Conservation (phyloP, 371 early-diverging fungal species). For the Cladochytrium tenue region DNA sequence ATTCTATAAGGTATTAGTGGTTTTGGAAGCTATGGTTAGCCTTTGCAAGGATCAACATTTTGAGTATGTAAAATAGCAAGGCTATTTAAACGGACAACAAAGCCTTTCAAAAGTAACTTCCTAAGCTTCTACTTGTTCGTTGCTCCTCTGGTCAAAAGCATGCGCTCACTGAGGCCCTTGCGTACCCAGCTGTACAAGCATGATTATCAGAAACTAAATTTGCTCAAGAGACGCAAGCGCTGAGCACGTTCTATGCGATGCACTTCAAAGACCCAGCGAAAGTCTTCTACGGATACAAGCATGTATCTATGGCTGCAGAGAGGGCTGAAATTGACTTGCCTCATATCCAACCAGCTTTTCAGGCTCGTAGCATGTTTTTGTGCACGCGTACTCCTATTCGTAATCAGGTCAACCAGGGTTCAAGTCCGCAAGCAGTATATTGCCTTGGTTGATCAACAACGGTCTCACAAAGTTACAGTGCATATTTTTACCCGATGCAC, state of each 20-base stretch:
- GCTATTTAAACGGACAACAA: conserved; percentile 86
- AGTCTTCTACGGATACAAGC: conserved; percentile 87
- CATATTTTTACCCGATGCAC: conserved; percentile 89
- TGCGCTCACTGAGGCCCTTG: conserved; percentile 88
- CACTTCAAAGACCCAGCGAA: conserved; percentile 84
- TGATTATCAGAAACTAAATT: conserved; percentile 91
- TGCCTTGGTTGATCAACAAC: conserved; percentile 77
- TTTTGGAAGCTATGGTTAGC: too few species aligned
- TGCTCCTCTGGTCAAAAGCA: conserved; percentile 95
- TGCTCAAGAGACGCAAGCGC: conserved; percentile 76
- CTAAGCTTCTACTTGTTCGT: conserved; percentile 86
- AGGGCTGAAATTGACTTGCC: conserved; percentile 81
- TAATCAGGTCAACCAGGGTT: too few species aligned
- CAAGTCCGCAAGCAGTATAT: conserved; percentile 84
- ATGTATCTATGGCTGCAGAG: conserved; percentile 83
- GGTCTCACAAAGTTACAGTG: conserved; percentile 74
- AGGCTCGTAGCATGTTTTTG: too few species aligned
- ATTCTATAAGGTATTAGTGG: conserved; percentile 77
- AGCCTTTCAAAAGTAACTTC: conserved; percentile 70
- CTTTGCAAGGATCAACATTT: conserved; percentile 75
- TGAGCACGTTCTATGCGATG: conserved; percentile 86
- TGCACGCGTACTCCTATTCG: too few species aligned
- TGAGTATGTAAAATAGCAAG: conserved; percentile 78
- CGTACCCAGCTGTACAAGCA: conserved; percentile 77
- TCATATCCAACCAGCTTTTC: conserved; percentile 91